Percentiles rank a stretch among this genome's conserved stretches.
Evolutionary conservation across 108 stramenopile species (phyloP).

Genomic region (Pseudonitzschia delicatissima): DNA sequence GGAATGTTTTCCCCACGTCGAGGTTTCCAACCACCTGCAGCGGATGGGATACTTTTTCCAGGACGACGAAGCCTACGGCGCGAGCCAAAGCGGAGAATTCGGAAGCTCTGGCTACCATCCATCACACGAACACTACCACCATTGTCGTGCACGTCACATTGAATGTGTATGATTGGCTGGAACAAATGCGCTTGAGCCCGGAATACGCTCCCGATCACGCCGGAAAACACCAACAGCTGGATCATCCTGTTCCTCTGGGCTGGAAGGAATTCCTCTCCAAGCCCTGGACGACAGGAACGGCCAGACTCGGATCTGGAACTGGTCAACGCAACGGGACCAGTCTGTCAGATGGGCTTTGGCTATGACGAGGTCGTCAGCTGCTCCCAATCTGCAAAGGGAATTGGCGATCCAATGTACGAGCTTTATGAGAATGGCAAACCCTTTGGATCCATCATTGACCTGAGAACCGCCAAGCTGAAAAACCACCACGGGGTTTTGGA

Average conservation of each 20-base stretch:
- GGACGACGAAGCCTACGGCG: conserved; percentile 13
- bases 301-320: conserved; percentile 33
- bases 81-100: conserved; percentile 16
- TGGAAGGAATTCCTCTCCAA: conserved; percentile 51
- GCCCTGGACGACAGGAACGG: conserved; percentile 47
- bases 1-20: conserved; percentile 45
- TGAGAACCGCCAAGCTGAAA: conserved; percentile 53
- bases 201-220: conserved; percentile 47
- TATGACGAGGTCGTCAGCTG: conserved; percentile 45
- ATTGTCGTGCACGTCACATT: conserved; percentile 43
- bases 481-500: conserved; percentile 27
- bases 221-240: background rate
- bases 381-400: conserved; percentile 16
- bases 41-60: conserved; percentile 54
- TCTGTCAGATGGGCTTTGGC: conserved; percentile 32
- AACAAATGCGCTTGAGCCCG: conserved; percentile 51
- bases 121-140: conserved; percentile 3
- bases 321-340: conserved; percentile 21
- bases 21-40: conserved; percentile 28
- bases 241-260: conserved; percentile 15
- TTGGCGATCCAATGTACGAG: conserved; percentile 35
- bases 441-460: conserved; percentile 29
- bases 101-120: background rate
- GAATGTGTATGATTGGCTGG: conserved; percentile 54
- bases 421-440: conserved; percentile 5